Percentiles rank a stretch among this genome's conserved stretches.
Evolutionary conservation across 352 stramenopile species (phyloP).

Genomic region (Pythium phragmiticola): DNA sequence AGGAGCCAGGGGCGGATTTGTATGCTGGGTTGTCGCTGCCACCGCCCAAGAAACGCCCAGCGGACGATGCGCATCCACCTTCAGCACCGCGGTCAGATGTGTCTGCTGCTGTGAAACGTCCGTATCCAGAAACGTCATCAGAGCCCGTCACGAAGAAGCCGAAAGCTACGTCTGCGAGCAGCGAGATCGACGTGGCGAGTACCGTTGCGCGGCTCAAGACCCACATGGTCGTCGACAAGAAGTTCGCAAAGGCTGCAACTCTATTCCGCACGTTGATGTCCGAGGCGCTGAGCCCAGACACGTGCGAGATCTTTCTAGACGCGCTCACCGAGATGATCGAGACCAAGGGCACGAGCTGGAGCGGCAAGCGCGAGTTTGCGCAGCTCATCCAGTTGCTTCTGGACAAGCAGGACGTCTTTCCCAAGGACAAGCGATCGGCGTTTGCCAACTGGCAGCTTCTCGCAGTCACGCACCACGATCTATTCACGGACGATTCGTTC

Average conservation of each 20-base stretch:
- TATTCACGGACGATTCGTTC: constrained; percentile 84
- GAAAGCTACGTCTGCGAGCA: not conserved
- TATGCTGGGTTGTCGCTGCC: constrained; percentile 55
- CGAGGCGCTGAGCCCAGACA: constrained; percentile 41
- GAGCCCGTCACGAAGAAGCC: constrained; percentile 4
- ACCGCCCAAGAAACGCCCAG: constrained; percentile 41
- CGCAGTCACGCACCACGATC: constrained; percentile 55
- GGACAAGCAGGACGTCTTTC: constrained; percentile 33
- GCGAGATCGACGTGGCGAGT: constrained; percentile 37
- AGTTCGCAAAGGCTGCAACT: constrained; percentile 64
- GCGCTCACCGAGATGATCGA: constrained; percentile 46
- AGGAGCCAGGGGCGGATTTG: constrained; percentile 33
- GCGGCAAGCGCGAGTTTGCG: constrained; percentile 55
- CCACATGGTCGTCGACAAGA: constrained; percentile 81
- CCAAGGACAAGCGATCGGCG: constrained; percentile 15
- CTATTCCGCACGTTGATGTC: constrained; percentile 53
- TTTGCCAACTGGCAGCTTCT: constrained; percentile 54
- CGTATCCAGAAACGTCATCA: constrained; percentile 3
- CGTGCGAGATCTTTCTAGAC: constrained; percentile 43
- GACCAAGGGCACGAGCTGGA: constrained; percentile 40
- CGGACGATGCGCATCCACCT: not conserved
- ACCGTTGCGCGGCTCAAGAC: constrained; percentile 57
- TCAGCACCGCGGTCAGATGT: not conserved
- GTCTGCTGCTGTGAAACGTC: not conserved
- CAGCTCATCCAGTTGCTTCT: constrained; percentile 44